Percentiles rank a stretch among this genome's conserved stretches.
phyloP scores from a whole-genome alignment of 345 rosid genomes.

The Dovyalis caffra region DNA sequence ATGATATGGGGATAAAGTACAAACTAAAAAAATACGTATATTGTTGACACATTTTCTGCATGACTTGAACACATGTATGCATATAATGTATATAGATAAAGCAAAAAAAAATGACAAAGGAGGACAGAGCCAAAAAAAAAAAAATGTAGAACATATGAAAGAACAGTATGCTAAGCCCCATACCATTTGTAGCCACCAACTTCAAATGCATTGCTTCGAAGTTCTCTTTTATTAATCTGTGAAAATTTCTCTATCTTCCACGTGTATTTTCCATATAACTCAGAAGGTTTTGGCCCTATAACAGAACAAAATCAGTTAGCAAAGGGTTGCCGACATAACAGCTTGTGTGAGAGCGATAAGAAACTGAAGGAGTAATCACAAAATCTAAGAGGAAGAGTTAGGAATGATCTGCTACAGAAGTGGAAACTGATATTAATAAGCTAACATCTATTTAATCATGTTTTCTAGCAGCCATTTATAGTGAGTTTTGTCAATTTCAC shows the following conservation, averaged over 20 bases:
- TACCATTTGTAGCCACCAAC: slow-evolving; percentile 96
- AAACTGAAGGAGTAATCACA: neutral
- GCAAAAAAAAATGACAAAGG: neutral
- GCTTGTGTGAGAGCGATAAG: neutral
- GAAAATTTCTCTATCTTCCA: slow-evolving; percentile 94
- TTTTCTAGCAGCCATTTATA: neutral
- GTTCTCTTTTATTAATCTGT: slow-evolving; percentile 75
- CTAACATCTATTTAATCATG: neutral
- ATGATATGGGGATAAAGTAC: neutral
- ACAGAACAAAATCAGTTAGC: slow-evolving; percentile 20
- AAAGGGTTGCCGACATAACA: slow-evolving; percentile 10
- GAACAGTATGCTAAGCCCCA: slow-evolving; percentile 22
- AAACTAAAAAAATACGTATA: neutral
- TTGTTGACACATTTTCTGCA: neutral
- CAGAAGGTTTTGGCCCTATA: slow-evolving; percentile 73
- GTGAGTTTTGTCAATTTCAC: neutral
- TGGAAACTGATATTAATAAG: neutral
- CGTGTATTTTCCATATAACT: slow-evolving; percentile 70
- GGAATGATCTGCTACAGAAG: neutral
- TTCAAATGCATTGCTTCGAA: slow-evolving; percentile 71
- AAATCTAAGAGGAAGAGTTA: neutral
- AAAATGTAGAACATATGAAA: neutral
- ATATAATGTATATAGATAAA: neutral
- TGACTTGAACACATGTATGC: neutral
- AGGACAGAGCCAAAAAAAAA: neutral